These are phyloP conservation scores for Xylaria sp. DNA, from an alignment of 2,329 filamentous ascomycete species.

Conservation along the genomic window DNA sequence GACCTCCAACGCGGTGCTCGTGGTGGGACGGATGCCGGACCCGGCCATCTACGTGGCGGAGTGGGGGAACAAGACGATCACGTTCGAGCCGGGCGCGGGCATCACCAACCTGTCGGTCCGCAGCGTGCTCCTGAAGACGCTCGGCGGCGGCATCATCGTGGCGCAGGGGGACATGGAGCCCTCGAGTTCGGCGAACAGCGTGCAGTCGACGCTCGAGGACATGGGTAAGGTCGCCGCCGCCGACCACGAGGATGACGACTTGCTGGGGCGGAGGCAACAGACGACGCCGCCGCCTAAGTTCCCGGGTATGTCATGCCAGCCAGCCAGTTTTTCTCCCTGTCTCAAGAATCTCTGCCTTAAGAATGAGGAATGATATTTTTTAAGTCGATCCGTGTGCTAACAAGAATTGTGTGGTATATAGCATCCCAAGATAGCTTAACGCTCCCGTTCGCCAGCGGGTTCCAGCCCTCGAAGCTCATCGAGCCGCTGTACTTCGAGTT, in stretches of 20 bases:
- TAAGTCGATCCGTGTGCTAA: slow-evolving; percentile 4
- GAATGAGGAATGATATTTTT: not conserved
- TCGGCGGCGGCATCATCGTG: slow-evolving; percentile 1
- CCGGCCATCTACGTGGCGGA: slow-evolving; percentile 8
- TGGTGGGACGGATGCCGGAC: slow-evolving; percentile 5
- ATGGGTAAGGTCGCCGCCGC: no score
- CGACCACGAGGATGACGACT: not conserved
- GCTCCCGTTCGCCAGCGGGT: slow-evolving; percentile 5
- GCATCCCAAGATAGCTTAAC: slow-evolving; percentile 11
- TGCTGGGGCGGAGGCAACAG: slow-evolving; percentile 3
- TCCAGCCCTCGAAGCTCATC: slow-evolving; percentile 6
- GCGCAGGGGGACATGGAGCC: slow-evolving; percentile 3
- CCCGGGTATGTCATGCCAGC: slow-evolving; percentile 7
- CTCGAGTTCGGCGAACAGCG: not conserved
- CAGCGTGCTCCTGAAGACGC: slow-evolving; percentile 12
- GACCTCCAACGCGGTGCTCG: slow-evolving; percentile 15
- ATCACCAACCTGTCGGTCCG: slow-evolving; percentile 11
- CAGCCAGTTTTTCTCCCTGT: no score
- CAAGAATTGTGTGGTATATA: slow-evolving; percentile 3
- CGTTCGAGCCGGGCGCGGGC: slow-evolving; percentile 1
- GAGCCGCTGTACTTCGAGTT: slow-evolving; percentile 28
- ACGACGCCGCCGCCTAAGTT: slow-evolving; percentile 1
- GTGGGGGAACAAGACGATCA: not conserved
- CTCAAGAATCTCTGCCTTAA: no score
- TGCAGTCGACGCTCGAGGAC: not conserved